Conservation (phyloP, 2,329 filamentous ascomycete genomes). For the Colletotrichum filicis region DNA sequence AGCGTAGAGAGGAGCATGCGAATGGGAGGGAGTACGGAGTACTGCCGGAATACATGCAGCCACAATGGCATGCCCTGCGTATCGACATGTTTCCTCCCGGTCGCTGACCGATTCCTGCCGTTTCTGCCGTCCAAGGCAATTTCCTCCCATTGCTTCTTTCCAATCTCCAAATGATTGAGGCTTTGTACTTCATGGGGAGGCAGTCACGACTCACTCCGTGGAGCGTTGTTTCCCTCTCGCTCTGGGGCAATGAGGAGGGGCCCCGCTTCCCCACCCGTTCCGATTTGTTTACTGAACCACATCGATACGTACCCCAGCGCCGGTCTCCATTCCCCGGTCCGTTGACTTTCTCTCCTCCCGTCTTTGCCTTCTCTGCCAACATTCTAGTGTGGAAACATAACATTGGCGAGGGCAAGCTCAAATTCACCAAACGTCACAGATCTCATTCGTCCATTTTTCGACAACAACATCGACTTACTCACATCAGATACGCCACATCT, state of each 20-base stretch:
- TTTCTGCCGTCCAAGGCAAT: background rate
- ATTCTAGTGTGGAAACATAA: background rate
- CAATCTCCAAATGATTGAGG: background rate
- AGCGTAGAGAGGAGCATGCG: background rate
- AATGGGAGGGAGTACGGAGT: conserved; percentile 8
- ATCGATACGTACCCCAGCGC: background rate
- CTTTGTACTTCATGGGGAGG: no score
- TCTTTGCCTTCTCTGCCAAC: background rate
- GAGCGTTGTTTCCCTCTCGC: conserved; percentile 1
- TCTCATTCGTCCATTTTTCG: background rate
- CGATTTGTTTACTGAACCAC: conserved; percentile 9
- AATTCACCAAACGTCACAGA: background rate
- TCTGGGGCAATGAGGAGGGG: background rate
- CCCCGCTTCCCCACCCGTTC: conserved; percentile 32
- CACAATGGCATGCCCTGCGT: conserved; percentile 9
- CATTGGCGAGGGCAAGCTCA: background rate
- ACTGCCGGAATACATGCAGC: conserved; percentile 30
- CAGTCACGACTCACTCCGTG: background rate
- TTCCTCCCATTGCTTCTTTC: background rate
- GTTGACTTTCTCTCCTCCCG: background rate
- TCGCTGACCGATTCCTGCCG: background rate
- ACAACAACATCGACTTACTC: background rate
- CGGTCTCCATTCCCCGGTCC: background rate
- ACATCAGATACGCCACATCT: background rate
- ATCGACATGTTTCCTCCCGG: conserved; percentile 4